A percentile compares a stretch with the other conserved stretches of the same genome.
These are phyloP conservation scores for Oryza rufipogon DNA, from an alignment of 176 grass and related monocot species.

Conservation along the genomic window DNA sequence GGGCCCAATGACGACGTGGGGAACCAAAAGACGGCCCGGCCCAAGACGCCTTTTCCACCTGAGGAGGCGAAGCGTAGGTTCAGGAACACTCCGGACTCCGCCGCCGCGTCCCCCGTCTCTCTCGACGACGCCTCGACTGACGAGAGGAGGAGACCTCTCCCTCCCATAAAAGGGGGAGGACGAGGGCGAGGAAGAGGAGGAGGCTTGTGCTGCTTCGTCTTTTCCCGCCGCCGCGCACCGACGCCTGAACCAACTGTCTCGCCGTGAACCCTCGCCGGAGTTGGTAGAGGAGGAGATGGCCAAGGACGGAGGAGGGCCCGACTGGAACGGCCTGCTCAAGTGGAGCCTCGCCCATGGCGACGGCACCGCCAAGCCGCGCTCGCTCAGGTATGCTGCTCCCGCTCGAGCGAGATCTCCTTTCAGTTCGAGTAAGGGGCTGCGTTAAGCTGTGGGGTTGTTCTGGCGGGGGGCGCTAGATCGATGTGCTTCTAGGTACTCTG, in stretches of 20 bases:
- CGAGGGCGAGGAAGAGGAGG: neutral
- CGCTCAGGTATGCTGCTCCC: conserved; percentile 43
- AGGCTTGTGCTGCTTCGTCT: neutral
- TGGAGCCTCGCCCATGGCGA: conserved; percentile 93
- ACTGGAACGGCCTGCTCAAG: conserved; percentile 97
- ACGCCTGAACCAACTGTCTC: neutral
- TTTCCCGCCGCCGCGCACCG: neutral
- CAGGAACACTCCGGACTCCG: conserved; percentile 38
- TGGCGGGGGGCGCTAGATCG: neutral
- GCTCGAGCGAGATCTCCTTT: neutral
- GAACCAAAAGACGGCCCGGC: neutral
- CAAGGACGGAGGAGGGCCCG: conserved; percentile 65
- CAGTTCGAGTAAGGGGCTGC: neutral
- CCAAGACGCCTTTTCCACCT: neutral
- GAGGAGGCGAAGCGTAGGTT: conserved; percentile 12
- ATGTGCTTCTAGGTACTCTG: neutral
- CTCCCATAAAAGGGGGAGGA: conserved; percentile 9
- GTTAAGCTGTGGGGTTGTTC: neutral
- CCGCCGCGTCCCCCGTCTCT: conserved; percentile 23
- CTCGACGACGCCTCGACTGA: conserved; percentile 36
- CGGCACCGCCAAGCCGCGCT: conserved; percentile 59
- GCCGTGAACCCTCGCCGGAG: neutral
- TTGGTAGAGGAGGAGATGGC: conserved; percentile 44
- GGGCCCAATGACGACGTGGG: no score
- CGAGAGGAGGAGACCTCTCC: neutral